phyloP scores from a whole-genome alignment of 2,329 filamentous ascomycete species.

The Colletotrichum brevisporum region DNA sequence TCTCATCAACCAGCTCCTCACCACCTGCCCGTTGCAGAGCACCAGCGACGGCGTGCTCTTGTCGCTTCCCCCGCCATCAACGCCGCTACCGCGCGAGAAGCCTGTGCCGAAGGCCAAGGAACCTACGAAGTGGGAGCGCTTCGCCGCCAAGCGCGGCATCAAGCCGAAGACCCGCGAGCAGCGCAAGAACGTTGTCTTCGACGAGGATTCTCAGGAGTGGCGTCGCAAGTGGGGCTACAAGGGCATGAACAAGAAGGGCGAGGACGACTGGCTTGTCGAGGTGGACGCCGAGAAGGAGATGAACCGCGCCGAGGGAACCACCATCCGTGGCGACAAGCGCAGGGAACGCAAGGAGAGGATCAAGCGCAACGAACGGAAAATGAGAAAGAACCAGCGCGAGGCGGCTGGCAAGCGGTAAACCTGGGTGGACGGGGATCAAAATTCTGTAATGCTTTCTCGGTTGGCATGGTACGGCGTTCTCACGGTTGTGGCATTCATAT shows the following conservation, averaged over 20 bases:
- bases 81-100: constrained; percentile 89
- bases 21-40: constrained; percentile 84
- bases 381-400: constrained; percentile 75
- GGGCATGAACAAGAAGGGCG: constrained; percentile 86
- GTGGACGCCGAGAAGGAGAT: constrained; percentile 83
- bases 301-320: constrained; percentile 73
- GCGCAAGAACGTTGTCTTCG: constrained; percentile 81
- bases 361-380: constrained; percentile 78
- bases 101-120: constrained; percentile 85
- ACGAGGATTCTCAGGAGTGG: constrained; percentile 89
- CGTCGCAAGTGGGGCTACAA: constrained; percentile 96
- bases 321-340: constrained; percentile 73
- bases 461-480: constrained; percentile 39
- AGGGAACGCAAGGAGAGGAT: constrained; percentile 77
- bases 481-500: constrained; percentile 34
- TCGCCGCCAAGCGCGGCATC: constrained; percentile 97
- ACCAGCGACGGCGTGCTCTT: constrained; percentile 81
- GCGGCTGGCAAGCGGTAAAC: constrained; percentile 43
- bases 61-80: constrained; percentile 78
- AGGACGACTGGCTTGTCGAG: constrained; percentile 92
- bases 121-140: constrained; percentile 95
- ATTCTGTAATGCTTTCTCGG: constrained; percentile 30
- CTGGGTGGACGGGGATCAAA: background rate
- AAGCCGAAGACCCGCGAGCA: constrained; percentile 87
- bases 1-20: constrained; percentile 94